These are phyloP conservation scores for Pyricularia sp. DNA, from an alignment of 2,329 filamentous ascomycete genomes.

Conservation along the genomic window DNA sequence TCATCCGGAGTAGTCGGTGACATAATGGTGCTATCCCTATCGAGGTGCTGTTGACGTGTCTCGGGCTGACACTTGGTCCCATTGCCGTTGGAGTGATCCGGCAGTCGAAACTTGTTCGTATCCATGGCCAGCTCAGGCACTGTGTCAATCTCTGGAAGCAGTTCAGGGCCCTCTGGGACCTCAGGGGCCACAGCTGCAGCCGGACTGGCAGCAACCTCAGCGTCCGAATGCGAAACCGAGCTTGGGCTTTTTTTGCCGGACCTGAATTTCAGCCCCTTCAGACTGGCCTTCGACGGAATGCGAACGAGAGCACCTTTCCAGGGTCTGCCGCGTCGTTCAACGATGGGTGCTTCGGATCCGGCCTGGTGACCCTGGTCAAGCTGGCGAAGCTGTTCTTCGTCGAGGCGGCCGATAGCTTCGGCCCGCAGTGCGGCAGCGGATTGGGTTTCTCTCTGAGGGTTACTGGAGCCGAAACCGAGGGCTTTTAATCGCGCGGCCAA, in stretches of 20 bases:
- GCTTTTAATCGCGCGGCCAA: constrained; percentile 53
- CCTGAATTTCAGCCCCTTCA: constrained; percentile 9
- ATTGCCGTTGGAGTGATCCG: constrained; percentile 56
- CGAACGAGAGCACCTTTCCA: constrained; percentile 55
- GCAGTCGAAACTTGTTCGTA: constrained; percentile 60
- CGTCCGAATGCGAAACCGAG: constrained; percentile 6
- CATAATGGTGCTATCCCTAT: constrained; percentile 19
- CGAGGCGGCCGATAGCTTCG: constrained; percentile 51
- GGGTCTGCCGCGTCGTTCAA: constrained; percentile 55
- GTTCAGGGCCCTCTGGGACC: constrained; percentile 16
- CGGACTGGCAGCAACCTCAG: constrained; percentile 4
- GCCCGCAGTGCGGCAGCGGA: constrained; percentile 18
- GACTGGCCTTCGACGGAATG: constrained; percentile 26
- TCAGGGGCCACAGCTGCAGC: constrained; percentile 8
- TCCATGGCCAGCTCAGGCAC: constrained; percentile 48
- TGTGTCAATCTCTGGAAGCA: constrained; percentile 39
- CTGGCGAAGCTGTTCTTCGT: constrained; percentile 55
- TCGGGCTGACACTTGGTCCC: constrained; percentile 49
- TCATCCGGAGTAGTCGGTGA: constrained; percentile 15
- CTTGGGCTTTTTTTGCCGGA: neutral
- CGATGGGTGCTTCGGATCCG: constrained; percentile 32
- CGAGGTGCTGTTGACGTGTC: constrained; percentile 43
- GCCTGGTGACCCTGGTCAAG: constrained; percentile 55
- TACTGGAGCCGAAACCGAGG: constrained; percentile 49
- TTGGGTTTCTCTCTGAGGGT: constrained; percentile 20